Base-by-base conservation (phyloP, 441 rosid genomes). In the Corymbia calophylla region DNA sequence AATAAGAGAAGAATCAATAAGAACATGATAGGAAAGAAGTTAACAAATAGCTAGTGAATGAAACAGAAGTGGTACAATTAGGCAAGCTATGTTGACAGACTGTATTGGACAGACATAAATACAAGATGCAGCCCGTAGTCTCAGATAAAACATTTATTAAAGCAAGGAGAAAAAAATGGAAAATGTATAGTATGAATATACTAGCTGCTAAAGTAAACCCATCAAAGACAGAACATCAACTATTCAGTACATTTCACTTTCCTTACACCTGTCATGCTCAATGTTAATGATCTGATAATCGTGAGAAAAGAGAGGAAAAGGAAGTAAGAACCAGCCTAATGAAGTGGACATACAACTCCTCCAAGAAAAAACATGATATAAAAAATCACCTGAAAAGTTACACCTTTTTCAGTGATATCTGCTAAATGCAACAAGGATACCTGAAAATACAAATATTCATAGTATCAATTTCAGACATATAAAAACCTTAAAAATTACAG, bases 361-460 rank as follows among this genome's bases (percentile, higher is more conserved):
- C 32, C 23, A 77, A 35, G 87, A 86, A 77, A 49, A 53, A 86
- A 32, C 51, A 56, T 17, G 58, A 77, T 21, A 21, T 31, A 86
- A 87, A 70, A 12, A 87, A 90, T 89, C 90, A 94, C 97, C 96
- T 96, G 98, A 94, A 96, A 96, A 53, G 95, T 95, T 88, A 96
- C 98, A 10, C 97, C 98, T 90, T 93, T 87, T 91, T 96, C 97
- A 60, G 97, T 95, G 84, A 96, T 95, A 88, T 96, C 97, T 82
- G 97, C 97, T 91, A 96, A 93, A 93, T 95, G 97, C 89, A 96
- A 90, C 73, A 96, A 92, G 23, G 97, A 96, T 54, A 96, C 98
- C 98, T 96, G 91, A 89, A 91, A 89, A 87, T 31, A 44, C n/a
- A 27, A 31, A 32, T 44, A 55, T 54, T 54, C 49, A 86, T 86